Evolutionary conservation across 371 early-diverging fungal species (phyloP).

Genomic region (Smittium mucronatum): DNA sequence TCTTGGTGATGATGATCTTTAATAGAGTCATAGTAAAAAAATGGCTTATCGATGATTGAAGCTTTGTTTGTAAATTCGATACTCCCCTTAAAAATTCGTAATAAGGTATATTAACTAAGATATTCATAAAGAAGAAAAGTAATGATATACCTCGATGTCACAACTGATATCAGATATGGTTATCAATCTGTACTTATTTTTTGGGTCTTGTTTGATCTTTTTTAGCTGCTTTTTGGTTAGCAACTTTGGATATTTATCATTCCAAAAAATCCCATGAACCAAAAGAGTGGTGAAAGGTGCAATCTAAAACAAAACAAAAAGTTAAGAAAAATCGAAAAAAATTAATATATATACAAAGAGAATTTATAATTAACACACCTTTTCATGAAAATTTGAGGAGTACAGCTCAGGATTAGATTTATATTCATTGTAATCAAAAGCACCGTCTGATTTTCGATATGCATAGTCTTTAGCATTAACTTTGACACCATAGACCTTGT

Average conservation of each 20-base stretch:
- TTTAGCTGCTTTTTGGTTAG: constrained; percentile 65
- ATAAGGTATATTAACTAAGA: constrained; percentile 19
- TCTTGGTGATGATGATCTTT: constrained; percentile 54
- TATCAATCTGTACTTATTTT: constrained; percentile 57
- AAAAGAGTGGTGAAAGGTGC: constrained; percentile 81
- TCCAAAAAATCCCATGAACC: constrained; percentile 95
- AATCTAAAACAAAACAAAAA: constrained; percentile 31
- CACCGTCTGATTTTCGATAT: constrained; percentile 49
- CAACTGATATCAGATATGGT: constrained; percentile 87
- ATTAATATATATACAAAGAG: no score
- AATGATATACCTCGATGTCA: constrained; percentile 54
- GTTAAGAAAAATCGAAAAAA: no score
- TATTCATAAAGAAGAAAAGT: constrained; percentile 14
- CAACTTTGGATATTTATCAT: constrained; percentile 70
- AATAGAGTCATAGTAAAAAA: constrained; percentile 81
- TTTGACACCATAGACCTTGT: constrained; percentile 52
- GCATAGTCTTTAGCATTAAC: constrained; percentile 69
- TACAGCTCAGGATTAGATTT: constrained; percentile 65
- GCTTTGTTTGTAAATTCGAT: constrained; percentile 84
- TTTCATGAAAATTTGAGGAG: constrained; percentile 67
- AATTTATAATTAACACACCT: no score
- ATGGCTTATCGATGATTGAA: constrained; percentile 79
- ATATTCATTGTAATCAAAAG: constrained; percentile 53
- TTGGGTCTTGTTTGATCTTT: constrained; percentile 45
- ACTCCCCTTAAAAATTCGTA: constrained; percentile 40